phyloP scores from a whole-genome alignment of 495 filamentous ascomycete species.

The Penicillium goetzii region DNA sequence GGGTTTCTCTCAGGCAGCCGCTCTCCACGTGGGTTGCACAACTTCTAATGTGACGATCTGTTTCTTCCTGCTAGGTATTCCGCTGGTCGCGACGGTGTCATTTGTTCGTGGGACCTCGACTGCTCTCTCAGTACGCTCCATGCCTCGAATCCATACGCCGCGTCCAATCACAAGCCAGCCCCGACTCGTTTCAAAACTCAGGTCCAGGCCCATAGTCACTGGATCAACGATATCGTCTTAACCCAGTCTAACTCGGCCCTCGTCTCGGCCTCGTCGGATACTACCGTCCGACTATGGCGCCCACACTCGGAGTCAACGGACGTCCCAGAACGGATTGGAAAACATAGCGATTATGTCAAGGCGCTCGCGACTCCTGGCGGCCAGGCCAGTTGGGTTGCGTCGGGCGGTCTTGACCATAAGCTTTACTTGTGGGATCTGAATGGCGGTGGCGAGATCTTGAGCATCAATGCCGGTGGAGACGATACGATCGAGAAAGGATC shows the following conservation, averaged over 20 bases:
- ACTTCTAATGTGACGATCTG: slow-evolving; percentile 29
- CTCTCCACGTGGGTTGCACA: slow-evolving; percentile 23
- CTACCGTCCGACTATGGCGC: slow-evolving; percentile 93
- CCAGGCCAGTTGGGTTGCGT: slow-evolving; percentile 86
- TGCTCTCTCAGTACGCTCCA: slow-evolving; percentile 45
- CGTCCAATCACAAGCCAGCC: slow-evolving; percentile 32
- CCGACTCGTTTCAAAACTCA: slow-evolving; percentile 79
- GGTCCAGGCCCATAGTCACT: slow-evolving; percentile 97
- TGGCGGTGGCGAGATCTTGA: slow-evolving; percentile 78
- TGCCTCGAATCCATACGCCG: slow-evolving; percentile 38
- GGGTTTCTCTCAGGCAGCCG: not conserved
- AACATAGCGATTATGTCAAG: slow-evolving; percentile 96
- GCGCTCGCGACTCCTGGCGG: slow-evolving; percentile 77
- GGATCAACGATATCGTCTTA: slow-evolving; percentile 96
- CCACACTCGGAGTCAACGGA: slow-evolving; percentile 72
- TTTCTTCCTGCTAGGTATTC: slow-evolving; percentile 70
- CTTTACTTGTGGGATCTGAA: slow-evolving; percentile 92
- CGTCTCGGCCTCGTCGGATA: slow-evolving; percentile 93
- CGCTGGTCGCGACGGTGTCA: slow-evolving; percentile 90
- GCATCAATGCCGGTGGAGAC: slow-evolving; percentile 80
- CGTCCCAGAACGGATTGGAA: slow-evolving; percentile 80
- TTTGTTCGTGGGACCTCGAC: slow-evolving; percentile 93
- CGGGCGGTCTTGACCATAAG: slow-evolving; percentile 92
- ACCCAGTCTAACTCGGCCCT: slow-evolving; percentile 80
- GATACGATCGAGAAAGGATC: slow-evolving; percentile 89